Base-by-base conservation (phyloP, 148 eudicot species). In the Rhododendron ferrugineum region DNA sequence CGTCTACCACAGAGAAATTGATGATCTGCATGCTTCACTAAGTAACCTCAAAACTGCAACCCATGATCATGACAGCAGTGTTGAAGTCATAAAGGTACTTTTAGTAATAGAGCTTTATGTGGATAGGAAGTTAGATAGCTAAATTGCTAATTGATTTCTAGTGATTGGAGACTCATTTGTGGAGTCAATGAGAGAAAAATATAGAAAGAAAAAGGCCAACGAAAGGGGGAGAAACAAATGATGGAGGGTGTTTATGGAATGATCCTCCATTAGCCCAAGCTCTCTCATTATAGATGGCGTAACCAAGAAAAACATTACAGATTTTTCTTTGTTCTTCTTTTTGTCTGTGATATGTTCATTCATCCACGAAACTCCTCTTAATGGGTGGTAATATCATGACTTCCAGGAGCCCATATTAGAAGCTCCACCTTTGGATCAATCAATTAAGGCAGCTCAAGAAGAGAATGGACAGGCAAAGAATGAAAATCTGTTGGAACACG, bases 1-100 rank as follows among this genome's bases (percentile, higher is more conserved):
- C 0, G 78, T 40, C 30, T 10, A 87, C 60, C 90, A 80, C 94
- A 96, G 98, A 85, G 96, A 94, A 86, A 80, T 96, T 76, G 90
- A 91, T 78, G 92, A 91, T 82, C 88, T 94, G 50, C 92, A 78
- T 64, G 91, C 89, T 85, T 84, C 87, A 79, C 83, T 90, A 56
- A 89, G 82, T 85, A 78, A 79, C 83, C 85, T 83, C 22, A 87
- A 89, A 40, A 54, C 83, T 73, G 86, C 87, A 62, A 37, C 80
- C 13, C 83, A 83, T 84, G 89, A 84, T 78, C 78, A 85, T 83
- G 88, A 85, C 46, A 36, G 83, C 83, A 84, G 62, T 85, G 75
- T 74, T 88, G 92, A 90, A 85, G 85, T 89, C 73, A 58, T 85
- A 66, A 92, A 96, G 95, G 98, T 96, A 89, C 47, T 47, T 34